Base-by-base conservation (phyloP, 805 yeast genomes). In the Candida incommunis region DNA sequence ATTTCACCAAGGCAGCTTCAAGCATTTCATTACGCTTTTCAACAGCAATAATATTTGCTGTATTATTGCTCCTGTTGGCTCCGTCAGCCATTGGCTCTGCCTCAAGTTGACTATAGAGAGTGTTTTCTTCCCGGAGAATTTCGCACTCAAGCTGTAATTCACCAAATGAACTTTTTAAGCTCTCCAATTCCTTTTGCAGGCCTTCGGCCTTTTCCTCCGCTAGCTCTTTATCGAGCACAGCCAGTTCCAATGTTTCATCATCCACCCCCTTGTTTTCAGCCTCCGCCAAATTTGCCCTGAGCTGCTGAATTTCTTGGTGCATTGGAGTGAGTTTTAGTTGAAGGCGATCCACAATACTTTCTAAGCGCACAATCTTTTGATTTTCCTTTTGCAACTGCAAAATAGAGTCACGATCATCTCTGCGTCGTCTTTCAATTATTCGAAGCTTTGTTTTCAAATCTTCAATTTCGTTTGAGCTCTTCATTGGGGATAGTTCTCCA, bases 1-100 rank as follows among this genome's bases (percentile, higher is more conserved):
- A 54, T 24, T 59, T 57, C 1, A 63, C 45, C 11, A 76, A 52
- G 0, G 78, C 72, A 7, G 58, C 48, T 47, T 74, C 76, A 23
- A 76, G 57, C 44, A 61, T 59, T 43, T 58, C 62, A 46, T 69
- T 72, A 23, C 67, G 55, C 45, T 50, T 58, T 2, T 50, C 50
- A 13, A 58, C 43, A 26, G 46, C 22, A 13, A 43, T 44, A 16
- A 42, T 41, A 15, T 43, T 27, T 1, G 49, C 23, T 3, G 23
- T 18, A 4, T 21, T 27, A 9, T 7, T 7, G n/a, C n/a, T n/a
- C n/a, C n/a, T n/a, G 24, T 21, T 18, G 9, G 23, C 18, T 15
- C 24, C 35, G 25, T 23, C 43, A 20, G 23, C 43, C n/a, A n/a
- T n/a, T n/a, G n/a, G n/a, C 18, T 23, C 25, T 25, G 23, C 9